phyloP scores from a whole-genome alignment of 202 grass and related monocot genomes.

The Zizania palustris region DNA sequence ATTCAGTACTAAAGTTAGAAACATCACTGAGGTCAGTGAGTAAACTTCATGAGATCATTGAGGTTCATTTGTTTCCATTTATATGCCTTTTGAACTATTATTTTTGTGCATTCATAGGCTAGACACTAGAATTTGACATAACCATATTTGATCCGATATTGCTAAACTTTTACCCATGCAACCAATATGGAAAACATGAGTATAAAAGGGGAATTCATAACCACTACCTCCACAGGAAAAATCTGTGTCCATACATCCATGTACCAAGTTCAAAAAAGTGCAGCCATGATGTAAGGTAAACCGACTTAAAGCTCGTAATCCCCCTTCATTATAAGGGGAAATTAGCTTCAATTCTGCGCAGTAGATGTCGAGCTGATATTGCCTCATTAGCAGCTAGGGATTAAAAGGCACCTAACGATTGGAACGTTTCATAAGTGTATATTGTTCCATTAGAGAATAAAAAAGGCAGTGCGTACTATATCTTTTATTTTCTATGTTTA shows the following conservation, averaged over 20 bases:
- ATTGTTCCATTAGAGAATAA: background rate
- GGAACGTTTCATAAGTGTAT: no score
- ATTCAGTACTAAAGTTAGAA: conserved; percentile 4
- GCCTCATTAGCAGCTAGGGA: background rate
- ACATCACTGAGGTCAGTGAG: background rate
- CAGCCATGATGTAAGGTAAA: background rate
- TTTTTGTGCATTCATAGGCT: background rate
- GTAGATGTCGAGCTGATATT: background rate
- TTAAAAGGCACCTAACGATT: background rate
- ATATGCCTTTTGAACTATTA: background rate
- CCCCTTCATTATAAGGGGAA: background rate
- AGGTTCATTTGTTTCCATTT: background rate
- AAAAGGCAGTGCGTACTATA: background rate
- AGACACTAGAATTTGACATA: background rate
- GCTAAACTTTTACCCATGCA: background rate
- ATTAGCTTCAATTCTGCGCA: background rate
- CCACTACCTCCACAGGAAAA: background rate
- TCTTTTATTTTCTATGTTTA: background rate
- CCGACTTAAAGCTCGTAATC: background rate
- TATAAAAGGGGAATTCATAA: background rate
- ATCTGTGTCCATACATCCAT: background rate
- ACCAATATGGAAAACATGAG: background rate
- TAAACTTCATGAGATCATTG: background rate
- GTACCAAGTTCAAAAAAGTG: background rate
- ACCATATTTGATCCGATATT: background rate